Conservation (phyloP, 2,329 filamentous ascomycete species). For the Alternaria conjuncta region DNA sequence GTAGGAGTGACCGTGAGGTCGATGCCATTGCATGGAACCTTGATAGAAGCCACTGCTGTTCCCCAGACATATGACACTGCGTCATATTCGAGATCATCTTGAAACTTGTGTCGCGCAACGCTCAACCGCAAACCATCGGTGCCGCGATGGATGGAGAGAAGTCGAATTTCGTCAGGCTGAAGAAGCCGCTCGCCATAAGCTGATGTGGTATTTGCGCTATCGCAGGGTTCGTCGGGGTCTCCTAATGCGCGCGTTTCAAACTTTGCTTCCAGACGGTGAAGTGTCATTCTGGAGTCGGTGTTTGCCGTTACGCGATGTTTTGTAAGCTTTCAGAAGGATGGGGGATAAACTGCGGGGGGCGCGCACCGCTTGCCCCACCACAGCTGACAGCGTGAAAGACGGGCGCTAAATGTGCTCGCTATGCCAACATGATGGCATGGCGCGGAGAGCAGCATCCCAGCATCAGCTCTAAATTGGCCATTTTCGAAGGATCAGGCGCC, state of each 20-base stretch:
- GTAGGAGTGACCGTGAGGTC: neutral
- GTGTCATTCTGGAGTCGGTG: neutral
- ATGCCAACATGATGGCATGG: neutral
- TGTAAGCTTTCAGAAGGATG: neutral
- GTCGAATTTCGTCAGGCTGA: neutral
- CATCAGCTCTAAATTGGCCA: too few relatives aligned
- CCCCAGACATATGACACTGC: neutral
- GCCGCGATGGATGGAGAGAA: neutral
- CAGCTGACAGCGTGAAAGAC: neutral
- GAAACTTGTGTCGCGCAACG: neutral
- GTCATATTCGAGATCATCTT: neutral
- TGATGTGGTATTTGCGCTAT: neutral
- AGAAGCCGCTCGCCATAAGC: neutral
- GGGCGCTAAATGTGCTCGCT: neutral
- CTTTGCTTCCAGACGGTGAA: neutral
- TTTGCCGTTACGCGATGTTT: neutral
- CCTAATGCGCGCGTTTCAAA: neutral
- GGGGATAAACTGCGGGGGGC: too few relatives aligned
- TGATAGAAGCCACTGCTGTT: neutral
- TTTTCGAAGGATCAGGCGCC: too few relatives aligned
- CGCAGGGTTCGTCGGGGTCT: neutral
- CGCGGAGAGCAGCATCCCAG: too few relatives aligned
- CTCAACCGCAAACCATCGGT: neutral
- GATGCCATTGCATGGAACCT: accelerated
- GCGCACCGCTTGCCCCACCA: too few relatives aligned